Base-by-base conservation (phyloP, 2,329 filamentous ascomycete genomes). In the Dothistroma pini region DNA sequence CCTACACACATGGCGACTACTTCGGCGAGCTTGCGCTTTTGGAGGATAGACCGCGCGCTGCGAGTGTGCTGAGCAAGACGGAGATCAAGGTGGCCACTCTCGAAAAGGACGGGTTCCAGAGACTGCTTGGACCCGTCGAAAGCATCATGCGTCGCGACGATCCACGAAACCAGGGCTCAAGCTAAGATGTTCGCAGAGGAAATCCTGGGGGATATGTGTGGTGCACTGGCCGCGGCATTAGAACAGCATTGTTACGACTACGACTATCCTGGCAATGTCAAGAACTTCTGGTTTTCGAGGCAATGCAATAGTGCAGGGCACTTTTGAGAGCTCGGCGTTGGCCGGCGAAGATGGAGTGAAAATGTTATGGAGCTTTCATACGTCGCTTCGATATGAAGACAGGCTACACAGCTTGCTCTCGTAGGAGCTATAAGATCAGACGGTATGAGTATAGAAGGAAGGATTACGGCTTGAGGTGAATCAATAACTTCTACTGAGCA, bases 21-120 rank as follows among this genome's bases (percentile, higher is more conserved):
- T 99, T 99, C 78, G 95, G 95, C 64, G 95, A 99, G 78, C 82
- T 99, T 63, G 95, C 95, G 7, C 78, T 99, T 72, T 82, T 97
- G 68, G 96, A 97, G 69, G 93, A 99, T 73, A 90, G 91, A 58
- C 95, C 95, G 9, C 88, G 95, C 72, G 93, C 93, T 41, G 95
- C 95, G 55, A 96, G 89, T 68, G 87, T 99, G 56, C 81, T 96
- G 52, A 90, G 90, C 70, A 84, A 86, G 75, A 90, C 89, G 7
- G 90, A 96, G 65, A 89, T 96, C 74, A 97, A 97, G 80, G 91
- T 97, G 55, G 95, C 93, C 4, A 91, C 88, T 54, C 81, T 99
- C 53, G 92, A 92, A 68, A 96, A 97, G 78, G 91, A 91, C 70
- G 95, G 93, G 6, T 99, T 99, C 78, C 93, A 97, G 80, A 84